Conservation (phyloP, 2,329 filamentous ascomycete species). For the Aureobasidium sp. region DNA sequence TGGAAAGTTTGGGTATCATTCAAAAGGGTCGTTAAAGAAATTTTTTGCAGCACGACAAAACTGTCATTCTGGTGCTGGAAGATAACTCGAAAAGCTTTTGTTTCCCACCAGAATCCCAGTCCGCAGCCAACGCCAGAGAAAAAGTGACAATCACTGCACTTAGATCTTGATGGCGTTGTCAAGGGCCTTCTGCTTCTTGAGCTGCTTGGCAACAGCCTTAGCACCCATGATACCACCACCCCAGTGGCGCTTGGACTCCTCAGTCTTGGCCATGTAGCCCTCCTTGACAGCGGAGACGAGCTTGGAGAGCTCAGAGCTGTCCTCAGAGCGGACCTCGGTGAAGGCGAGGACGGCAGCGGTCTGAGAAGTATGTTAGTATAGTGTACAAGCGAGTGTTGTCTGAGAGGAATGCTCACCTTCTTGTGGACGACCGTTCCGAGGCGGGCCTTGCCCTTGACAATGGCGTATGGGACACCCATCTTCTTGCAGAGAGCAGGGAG, state of each 20-base stretch:
- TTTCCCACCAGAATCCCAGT: constrained; percentile 11
- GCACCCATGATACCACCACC: constrained; percentile 98
- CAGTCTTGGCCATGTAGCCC: constrained; percentile 92
- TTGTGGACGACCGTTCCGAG: constrained; percentile 99
- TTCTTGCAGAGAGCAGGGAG: constrained; percentile 98
- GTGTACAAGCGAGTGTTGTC: not conserved
- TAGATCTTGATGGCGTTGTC: constrained; percentile 98
- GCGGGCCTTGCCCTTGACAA: constrained; percentile 99
- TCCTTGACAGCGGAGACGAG: constrained; percentile 95
- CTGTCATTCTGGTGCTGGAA: constrained; percentile 15
- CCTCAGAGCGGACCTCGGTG: constrained; percentile 94
- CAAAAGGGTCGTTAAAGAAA: constrained; percentile 11
- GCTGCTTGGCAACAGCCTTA: constrained; percentile 72
- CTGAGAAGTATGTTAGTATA: constrained; percentile 43
- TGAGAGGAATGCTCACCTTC: constrained; percentile 58
- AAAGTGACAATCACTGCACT: constrained; percentile 25
- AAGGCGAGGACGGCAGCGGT: constrained; percentile 92
- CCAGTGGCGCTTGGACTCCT: constrained; percentile 88
- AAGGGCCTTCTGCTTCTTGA: constrained; percentile 91
- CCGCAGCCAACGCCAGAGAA: constrained; percentile 6
- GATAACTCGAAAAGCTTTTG: constrained; percentile 16
- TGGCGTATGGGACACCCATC: constrained; percentile 99
- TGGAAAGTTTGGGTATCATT: constrained; percentile 16
- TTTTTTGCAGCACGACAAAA: constrained; percentile 16
- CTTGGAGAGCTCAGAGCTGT: constrained; percentile 98